Evolutionary conservation across 2,329 filamentous ascomycete species (phyloP).

Genomic region (Pseudodiploospora longispora): DNA sequence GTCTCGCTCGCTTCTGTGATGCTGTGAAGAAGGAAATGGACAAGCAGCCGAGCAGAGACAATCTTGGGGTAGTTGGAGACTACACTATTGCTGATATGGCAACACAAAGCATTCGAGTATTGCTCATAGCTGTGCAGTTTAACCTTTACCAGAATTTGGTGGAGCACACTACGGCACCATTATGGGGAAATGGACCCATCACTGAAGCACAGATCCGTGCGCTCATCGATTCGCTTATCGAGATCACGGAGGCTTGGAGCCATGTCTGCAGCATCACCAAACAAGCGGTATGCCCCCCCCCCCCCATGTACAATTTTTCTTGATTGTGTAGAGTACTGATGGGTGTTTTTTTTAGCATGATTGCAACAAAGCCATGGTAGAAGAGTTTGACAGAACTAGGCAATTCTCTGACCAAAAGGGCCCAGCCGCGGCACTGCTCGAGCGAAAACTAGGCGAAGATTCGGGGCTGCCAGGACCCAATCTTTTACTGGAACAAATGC

Average conservation of each 20-base stretch:
- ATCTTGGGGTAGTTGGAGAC: slow-evolving; percentile 20
- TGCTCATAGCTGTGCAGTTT: slow-evolving; percentile 28
- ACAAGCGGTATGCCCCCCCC: slow-evolving; percentile 17
- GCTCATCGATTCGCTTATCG: slow-evolving; percentile 26
- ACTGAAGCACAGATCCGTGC: slow-evolving; percentile 23
- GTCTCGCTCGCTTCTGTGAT: slow-evolving; percentile 28
- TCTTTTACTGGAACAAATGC: slow-evolving; percentile 18
- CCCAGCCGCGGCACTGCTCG: slow-evolving; percentile 5
- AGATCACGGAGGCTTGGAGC: slow-evolving; percentile 25
- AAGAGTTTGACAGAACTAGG: slow-evolving; percentile 23
- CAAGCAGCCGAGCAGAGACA: slow-evolving; percentile 15
- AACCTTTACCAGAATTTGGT: slow-evolving; percentile 26
- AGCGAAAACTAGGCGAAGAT: slow-evolving; percentile 8
- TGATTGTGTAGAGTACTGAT: background rate
- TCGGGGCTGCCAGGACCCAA: slow-evolving; percentile 17
- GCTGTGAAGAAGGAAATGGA: slow-evolving; percentile 22
- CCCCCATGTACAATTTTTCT: background rate
- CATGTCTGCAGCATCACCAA: slow-evolving; percentile 19
- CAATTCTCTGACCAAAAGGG: slow-evolving; percentile 17
- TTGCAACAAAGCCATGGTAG: slow-evolving; percentile 20
- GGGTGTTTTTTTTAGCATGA: slow-evolving; percentile 15
- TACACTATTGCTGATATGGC: slow-evolving; percentile 24
- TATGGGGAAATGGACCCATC: slow-evolving; percentile 24
- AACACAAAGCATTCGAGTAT: slow-evolving; percentile 22
- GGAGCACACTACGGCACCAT: slow-evolving; percentile 28